These are phyloP conservation scores for Trichaptum fuscoviolaceum DNA, from an alignment of 768 basidiomycete species.

Conservation along the genomic window DNA sequence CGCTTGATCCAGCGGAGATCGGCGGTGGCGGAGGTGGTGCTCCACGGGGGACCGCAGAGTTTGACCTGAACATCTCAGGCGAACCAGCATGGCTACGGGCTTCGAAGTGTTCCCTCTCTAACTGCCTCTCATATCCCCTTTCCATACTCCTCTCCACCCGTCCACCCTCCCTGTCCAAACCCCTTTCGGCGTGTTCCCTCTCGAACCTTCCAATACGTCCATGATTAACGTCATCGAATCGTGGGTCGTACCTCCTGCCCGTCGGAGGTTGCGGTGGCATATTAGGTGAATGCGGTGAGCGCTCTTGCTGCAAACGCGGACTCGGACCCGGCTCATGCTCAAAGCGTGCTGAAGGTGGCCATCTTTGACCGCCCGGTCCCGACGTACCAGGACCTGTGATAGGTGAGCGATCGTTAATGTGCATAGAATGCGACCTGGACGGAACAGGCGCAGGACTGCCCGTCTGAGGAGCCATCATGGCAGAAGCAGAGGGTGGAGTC, in stretches of 20 bases:
- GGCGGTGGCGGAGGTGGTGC: constrained; percentile 24
- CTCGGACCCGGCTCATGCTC: background rate
- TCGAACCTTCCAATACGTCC: background rate
- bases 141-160: constrained; percentile 11
- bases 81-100: constrained; percentile 22
- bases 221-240: constrained; percentile 47
- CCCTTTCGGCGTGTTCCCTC: constrained; percentile 20
- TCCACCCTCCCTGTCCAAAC: constrained; percentile 36
- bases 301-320: background rate
- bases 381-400: constrained; percentile 62
- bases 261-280: constrained; percentile 29
- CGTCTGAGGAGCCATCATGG: constrained; percentile 18
- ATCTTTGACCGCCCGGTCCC: constrained; percentile 22
- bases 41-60: constrained; percentile 11
- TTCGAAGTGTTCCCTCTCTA: constrained; percentile 29
- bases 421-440: constrained; percentile 49
- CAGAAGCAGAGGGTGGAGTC: constrained; percentile 43
- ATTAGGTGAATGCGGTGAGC: constrained; percentile 24
- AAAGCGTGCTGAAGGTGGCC: constrained; percentile 24
- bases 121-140: constrained; percentile 7
- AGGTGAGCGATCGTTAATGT: constrained; percentile 33
- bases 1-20: constrained; percentile 33
- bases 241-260: constrained; percentile 59
- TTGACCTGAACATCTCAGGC: constrained; percentile 17
- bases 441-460: constrained; percentile 4